These are phyloP conservation scores for Luffa aegyptiaca DNA, from an alignment of 306 rosid genomes.

Conservation along the genomic window DNA sequence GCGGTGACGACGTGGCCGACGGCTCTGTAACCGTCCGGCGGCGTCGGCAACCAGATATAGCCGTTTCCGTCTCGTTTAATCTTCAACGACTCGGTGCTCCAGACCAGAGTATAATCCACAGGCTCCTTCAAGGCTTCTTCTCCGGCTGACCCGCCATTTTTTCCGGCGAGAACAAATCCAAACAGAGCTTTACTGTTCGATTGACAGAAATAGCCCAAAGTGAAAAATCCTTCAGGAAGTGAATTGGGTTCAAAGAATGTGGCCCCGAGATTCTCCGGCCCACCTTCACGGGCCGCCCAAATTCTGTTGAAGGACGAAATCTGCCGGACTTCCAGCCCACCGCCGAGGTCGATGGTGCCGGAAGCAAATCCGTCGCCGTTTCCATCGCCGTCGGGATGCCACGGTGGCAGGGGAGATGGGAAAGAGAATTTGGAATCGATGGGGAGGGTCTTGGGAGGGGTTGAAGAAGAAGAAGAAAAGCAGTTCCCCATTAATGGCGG, in stretches of 20 bases:
- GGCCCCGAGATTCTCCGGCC: conserved; percentile 45
- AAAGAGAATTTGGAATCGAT: conserved; percentile 44
- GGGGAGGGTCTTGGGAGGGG: conserved; percentile 21
- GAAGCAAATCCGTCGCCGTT: conserved; percentile 48
- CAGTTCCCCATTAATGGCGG: conserved; percentile 6
- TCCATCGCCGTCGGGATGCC: conserved; percentile 41
- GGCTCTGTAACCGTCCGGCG: conserved; percentile 62
- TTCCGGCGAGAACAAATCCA: conserved; percentile 57
- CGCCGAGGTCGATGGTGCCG: conserved; percentile 58
- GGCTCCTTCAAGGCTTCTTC: conserved; percentile 32
- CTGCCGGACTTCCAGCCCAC: conserved; percentile 44
- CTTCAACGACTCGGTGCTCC: conserved; percentile 34
- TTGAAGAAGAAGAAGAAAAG: conserved; percentile 15
- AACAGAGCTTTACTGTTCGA: conserved; percentile 54
- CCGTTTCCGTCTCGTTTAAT: conserved; percentile 34
- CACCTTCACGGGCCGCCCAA: conserved; percentile 52
- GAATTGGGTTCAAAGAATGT: conserved; percentile 57
- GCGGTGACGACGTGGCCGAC: conserved; percentile 49
- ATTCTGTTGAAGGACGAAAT: conserved; percentile 43
- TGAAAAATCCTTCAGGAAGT: conserved; percentile 52
- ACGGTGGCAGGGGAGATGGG: conserved; percentile 32
- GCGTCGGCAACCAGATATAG: conserved; percentile 56
- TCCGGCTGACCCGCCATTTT: conserved; percentile 16
- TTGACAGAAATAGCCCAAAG: conserved; percentile 56
- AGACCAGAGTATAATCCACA: conserved; percentile 47